Base-by-base conservation (phyloP, 1,139 yeast genomes). In the Scheffersomyces insectosa region DNA sequence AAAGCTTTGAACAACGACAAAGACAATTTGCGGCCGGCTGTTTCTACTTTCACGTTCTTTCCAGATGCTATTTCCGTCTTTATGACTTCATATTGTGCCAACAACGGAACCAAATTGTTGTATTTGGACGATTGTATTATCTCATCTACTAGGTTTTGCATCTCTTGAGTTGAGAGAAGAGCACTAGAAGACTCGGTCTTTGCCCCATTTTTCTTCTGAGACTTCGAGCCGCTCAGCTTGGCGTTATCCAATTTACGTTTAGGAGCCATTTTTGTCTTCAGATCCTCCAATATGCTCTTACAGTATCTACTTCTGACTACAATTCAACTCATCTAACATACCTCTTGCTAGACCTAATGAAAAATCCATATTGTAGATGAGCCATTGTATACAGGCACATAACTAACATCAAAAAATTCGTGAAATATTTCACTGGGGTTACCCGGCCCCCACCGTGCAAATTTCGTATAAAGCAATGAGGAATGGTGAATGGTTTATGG, bases 1-100 rank as follows among this genome's bases (percentile, higher is more conserved):
- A 88, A 89, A 5, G 80, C 61, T 50, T 79, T 79, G 55, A 70
- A 77, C 25, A 88, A 56, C 1, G 79, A 69, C 14, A 82, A 59
- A 1, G 84, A 70, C 33, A 85, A 56, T 29, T 75, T 67, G 56
- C 93, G 75, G 0, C 75, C 75, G 3, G 48, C 23, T 1, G 57
- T 42, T 42, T 74, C 78, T 1, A 59, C 48, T 3, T 55, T 58
- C 14, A 60, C 65, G 33, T 65, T 58, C 25, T 62, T 61, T 0
- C 47, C 40, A 4, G 36, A 44, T 3, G 43, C 43, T 25, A 66
- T 55, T 31, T 46, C 48, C 1, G 54, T 45, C 29, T 66, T 59
- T 15, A 72, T 52, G 3, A 44, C 39, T 10, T 62, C 60, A 37
- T 73, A 67, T 42, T 71, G 75, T 5, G 65, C 65, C 15, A 82